Conservation (phyloP, 257 asterid species). For the Przewalskia tangutica region DNA sequence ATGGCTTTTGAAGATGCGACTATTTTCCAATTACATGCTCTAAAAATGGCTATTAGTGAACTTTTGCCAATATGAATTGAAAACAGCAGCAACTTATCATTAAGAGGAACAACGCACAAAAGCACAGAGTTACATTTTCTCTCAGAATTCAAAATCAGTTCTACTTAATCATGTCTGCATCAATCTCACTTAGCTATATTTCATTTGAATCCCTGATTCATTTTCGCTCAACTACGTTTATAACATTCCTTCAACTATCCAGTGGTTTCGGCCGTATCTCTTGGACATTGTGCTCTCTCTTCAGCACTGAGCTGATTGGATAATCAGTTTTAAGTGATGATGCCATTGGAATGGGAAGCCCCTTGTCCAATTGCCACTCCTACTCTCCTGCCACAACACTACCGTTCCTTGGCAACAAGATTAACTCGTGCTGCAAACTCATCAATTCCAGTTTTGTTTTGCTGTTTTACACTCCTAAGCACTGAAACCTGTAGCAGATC, state of each 20-base stretch:
- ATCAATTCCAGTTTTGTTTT: conserved; percentile 24
- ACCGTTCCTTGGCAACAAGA: conserved; percentile 7
- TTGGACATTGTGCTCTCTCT: not conserved
- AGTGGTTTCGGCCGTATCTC: not conserved
- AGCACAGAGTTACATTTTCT: not conserved
- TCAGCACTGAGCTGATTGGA: too few relatives aligned
- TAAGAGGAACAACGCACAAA: too few relatives aligned
- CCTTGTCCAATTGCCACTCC: not conserved
- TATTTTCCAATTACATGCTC: too few relatives aligned
- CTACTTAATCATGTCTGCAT: not conserved
- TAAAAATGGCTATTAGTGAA: too few relatives aligned
- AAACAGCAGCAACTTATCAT: too few relatives aligned
- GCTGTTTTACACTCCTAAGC: conserved; percentile 34
- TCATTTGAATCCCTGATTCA: not conserved
- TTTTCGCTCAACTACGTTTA: not conserved
- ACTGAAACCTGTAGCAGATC: conserved; percentile 31
- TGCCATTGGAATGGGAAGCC: not conserved
- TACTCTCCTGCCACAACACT: not conserved
- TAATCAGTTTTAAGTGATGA: not conserved
- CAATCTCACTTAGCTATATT: not conserved
- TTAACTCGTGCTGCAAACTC: conserved; percentile 42
- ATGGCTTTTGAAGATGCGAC: too few relatives aligned
- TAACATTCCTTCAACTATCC: not conserved
- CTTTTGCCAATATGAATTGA: too few relatives aligned
- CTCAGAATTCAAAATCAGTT: not conserved